These are phyloP conservation scores for Acanthamoeba royreba DNA, from an alignment of 208 protist genomes.

Conservation along the genomic window DNA sequence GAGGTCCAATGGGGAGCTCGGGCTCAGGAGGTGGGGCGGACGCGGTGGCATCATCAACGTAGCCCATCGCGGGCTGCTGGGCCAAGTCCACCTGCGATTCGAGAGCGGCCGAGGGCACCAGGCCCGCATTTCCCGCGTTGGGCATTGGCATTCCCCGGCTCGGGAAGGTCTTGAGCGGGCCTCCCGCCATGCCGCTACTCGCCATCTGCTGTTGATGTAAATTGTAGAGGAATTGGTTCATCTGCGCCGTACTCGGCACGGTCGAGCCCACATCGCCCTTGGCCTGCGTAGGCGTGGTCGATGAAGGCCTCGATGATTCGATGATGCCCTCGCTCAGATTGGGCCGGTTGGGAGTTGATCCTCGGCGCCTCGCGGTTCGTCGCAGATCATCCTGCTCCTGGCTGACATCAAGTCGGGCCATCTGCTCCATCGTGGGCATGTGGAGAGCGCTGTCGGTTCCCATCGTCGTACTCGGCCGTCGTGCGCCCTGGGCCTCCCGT, in stretches of 20 bases:
- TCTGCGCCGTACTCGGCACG: too few species aligned
- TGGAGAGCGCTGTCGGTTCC: neutral
- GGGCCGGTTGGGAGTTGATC: neutral
- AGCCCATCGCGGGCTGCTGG: neutral
- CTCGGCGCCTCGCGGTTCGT: neutral
- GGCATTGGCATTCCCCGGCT: too few species aligned
- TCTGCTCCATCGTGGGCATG: neutral
- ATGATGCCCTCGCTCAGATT: neutral
- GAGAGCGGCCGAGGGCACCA: neutral
- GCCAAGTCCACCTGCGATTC: neutral
- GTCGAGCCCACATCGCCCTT: too few species aligned
- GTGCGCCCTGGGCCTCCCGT: neutral
- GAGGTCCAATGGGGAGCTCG: neutral
- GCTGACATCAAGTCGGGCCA: neutral
- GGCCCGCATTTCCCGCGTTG: too few species aligned
- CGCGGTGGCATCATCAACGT: neutral
- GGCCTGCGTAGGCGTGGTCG: too few species aligned
- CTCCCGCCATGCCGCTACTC: neutral
- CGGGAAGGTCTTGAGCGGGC: neutral
- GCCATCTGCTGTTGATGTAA: neutral
- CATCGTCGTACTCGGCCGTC: neutral
- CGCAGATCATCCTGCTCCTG: neutral
- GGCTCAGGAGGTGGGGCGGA: neutral
- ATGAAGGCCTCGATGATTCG: neutral
- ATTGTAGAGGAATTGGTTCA: neutral